These are phyloP conservation scores for Teratosphaeria gauchensis DNA, from an alignment of 2,329 filamentous ascomycete species.

Conservation along the genomic window DNA sequence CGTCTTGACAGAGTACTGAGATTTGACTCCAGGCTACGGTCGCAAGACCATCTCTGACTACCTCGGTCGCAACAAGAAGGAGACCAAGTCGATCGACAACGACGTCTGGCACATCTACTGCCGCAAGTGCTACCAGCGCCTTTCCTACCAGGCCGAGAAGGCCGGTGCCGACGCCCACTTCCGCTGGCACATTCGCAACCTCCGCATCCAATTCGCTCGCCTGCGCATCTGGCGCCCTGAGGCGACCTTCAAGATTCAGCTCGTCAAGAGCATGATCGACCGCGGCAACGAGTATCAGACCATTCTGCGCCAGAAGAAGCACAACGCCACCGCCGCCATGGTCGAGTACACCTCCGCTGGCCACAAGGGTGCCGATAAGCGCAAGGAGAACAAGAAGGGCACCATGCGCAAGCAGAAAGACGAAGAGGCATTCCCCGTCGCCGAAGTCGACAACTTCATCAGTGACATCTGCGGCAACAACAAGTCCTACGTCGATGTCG, in stretches of 20 bases:
- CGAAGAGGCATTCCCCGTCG: constrained; percentile 10
- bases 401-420: constrained; percentile 2
- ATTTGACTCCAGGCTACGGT: constrained; percentile 3
- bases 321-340: constrained; percentile 8
- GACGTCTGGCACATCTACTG: constrained; percentile 68
- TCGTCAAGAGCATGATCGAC: constrained; percentile 14
- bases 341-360: constrained; percentile 2
- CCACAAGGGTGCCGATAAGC: constrained; percentile 3
- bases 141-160: constrained; percentile 11
- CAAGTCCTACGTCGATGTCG: constrained; percentile 13
- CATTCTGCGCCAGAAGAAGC: constrained; percentile 11
- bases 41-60: constrained; percentile 9
- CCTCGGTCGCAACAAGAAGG: constrained; percentile 64
- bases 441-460: constrained; percentile 15
- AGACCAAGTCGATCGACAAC: constrained; percentile 59
- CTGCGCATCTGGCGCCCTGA: constrained; percentile 23
- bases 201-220: constrained; percentile 18
- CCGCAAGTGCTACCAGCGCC: constrained; percentile 71
- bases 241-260: constrained; percentile 20
- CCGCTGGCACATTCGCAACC: constrained; percentile 10
- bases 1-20: neutral
- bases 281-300: constrained; percentile 15
- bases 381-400: constrained; percentile 9
- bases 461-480: constrained; percentile 9
- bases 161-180: neutral